Evolutionary conservation across 768 basidiomycete genomes (phyloP).

Genomic region (Gymnopilus junonius): DNA sequence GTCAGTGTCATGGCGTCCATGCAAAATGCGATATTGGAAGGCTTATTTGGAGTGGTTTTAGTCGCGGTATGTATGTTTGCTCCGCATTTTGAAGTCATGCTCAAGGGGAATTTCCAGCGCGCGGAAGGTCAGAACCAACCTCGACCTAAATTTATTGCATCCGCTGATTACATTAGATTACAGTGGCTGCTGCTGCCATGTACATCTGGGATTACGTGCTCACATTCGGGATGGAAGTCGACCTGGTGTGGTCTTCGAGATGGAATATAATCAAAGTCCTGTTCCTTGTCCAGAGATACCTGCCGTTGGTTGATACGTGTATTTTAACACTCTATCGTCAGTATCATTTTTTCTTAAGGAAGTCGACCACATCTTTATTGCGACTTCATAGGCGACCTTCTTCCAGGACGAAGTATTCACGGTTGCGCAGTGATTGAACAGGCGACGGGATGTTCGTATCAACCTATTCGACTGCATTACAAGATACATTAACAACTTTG

Average conservation of each 20-base stretch:
- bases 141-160: neutral
- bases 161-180: neutral
- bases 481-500: neutral
- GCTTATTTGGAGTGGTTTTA: slow-evolving; percentile 9
- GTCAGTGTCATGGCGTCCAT: neutral
- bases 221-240: slow-evolving; percentile 15
- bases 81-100: neutral
- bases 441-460: slow-evolving; percentile 9
- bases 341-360: neutral
- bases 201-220: slow-evolving; percentile 17
- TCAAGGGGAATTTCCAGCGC: neutral
- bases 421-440: slow-evolving; percentile 1
- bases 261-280: slow-evolving; percentile 17
- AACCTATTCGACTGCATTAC: neutral
- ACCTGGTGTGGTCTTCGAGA: slow-evolving; percentile 11
- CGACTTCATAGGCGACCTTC: slow-evolving; percentile 5
- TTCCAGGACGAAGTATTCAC: neutral
- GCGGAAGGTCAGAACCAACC: neutral
- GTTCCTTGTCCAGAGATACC: slow-evolving; percentile 16
- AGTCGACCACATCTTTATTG: neutral
- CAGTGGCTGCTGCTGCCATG: slow-evolving; percentile 14
- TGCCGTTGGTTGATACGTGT: slow-evolving; percentile 15
- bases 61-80: slow-evolving; percentile 7
- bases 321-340: slow-evolving; percentile 14
- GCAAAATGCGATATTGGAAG: slow-evolving; percentile 5